Conservation (phyloP, 2,329 filamentous ascomycete species). For the Talaromyces sp. region DNA sequence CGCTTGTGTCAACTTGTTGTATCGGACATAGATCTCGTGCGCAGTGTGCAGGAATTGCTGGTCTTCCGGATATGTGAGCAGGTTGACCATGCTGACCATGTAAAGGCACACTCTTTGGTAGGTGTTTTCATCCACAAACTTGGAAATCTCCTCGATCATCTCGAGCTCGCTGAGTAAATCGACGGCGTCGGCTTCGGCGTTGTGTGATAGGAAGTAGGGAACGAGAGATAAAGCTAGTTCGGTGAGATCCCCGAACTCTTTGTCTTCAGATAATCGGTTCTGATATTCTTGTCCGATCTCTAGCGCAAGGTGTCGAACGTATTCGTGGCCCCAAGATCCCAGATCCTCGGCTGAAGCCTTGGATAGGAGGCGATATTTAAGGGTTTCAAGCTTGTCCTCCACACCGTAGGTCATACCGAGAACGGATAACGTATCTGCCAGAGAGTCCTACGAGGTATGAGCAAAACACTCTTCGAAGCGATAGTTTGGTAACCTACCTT, state of each 20-base stretch:
- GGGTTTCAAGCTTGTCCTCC: constrained; percentile 88
- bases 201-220: constrained; percentile 92
- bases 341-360: constrained; percentile 73
- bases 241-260: constrained; percentile 75
- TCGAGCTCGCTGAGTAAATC: constrained; percentile 96
- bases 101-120: constrained; percentile 92
- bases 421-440: constrained; percentile 94
- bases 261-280: constrained; percentile 79
- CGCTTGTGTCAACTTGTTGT: constrained; percentile 88
- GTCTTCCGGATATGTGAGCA: constrained; percentile 96
- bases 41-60: constrained; percentile 89
- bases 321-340: constrained; percentile 97
- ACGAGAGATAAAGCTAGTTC: constrained; percentile 80
- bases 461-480: background rate
- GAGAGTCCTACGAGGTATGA: constrained; percentile 50
- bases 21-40: constrained; percentile 87
- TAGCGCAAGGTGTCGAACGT: constrained; percentile 88
- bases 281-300: constrained; percentile 94
- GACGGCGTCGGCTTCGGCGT: constrained; percentile 95
- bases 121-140: constrained; percentile 89
- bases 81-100: constrained; percentile 98
- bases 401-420: constrained; percentile 99
- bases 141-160: constrained; percentile 86
- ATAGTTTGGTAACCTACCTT: constrained; percentile 53
- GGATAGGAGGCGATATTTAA: constrained; percentile 89